A percentile compares a stretch with the other conserved stretches of the same genome.
These are phyloP conservation scores for Rubroboletus pulcherrimus DNA, from an alignment of 768 basidiomycete species.

Conservation along the genomic window DNA sequence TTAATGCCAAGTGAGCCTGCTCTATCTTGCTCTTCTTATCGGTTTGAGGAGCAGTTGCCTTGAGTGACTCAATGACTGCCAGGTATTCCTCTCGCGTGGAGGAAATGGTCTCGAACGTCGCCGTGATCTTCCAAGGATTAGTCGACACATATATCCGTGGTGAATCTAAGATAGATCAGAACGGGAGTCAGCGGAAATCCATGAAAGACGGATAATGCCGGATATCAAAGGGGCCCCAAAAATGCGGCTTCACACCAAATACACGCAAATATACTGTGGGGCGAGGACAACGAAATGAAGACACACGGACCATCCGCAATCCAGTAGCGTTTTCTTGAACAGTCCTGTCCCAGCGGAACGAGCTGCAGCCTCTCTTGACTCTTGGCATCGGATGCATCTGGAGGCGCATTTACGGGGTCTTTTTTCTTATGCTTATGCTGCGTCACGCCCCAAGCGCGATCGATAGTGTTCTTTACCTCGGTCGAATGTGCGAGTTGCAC, in stretches of 20 bases:
- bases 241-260: conserved; percentile 56
- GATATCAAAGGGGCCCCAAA: conserved; percentile 42
- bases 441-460: conserved; percentile 83
- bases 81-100: conserved; percentile 74
- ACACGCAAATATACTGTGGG: conserved; percentile 59
- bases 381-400: conserved; percentile 56
- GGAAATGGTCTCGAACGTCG: conserved; percentile 68
- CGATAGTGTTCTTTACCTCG: conserved; percentile 68
- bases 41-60: conserved; percentile 44
- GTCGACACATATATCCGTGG: conserved; percentile 80
- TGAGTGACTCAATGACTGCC: conserved; percentile 58
- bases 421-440: conserved; percentile 85
- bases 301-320: conserved; percentile 81
- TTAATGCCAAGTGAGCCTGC: conserved; percentile 55
- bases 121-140: conserved; percentile 87
- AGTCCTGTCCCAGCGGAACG: conserved; percentile 74
- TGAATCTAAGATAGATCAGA: conserved; percentile 57
- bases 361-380: conserved; percentile 65
- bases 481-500: conserved; percentile 69
- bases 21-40: conserved; percentile 58
- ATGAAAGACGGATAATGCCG: conserved; percentile 35
- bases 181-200: conserved; percentile 32
- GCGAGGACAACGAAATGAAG: conserved; percentile 32
- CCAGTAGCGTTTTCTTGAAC: conserved; percentile 78
- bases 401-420: conserved; percentile 51